These are phyloP conservation scores for Tulasnella sp. DNA, from an alignment of 768 basidiomycete species.

Conservation along the genomic window DNA sequence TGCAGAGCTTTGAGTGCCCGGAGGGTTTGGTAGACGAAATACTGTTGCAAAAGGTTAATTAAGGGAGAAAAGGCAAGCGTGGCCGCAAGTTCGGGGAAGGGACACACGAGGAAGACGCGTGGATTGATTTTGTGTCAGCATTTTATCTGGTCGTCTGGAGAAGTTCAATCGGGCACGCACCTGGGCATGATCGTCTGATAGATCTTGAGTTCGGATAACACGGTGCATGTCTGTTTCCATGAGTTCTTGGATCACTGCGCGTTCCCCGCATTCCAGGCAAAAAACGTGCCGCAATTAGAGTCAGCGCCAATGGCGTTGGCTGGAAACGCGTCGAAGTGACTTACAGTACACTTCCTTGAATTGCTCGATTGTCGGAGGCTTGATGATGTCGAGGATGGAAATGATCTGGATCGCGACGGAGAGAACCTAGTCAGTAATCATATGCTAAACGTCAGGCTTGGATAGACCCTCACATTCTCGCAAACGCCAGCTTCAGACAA, in stretches of 20 bases:
- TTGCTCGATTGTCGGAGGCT: constrained; percentile 56
- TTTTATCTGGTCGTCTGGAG: not conserved
- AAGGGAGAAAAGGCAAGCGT: not conserved
- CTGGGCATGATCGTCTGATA: constrained; percentile 73
- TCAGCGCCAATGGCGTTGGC: not conserved
- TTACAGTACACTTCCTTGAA: constrained; percentile 70
- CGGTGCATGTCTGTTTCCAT: constrained; percentile 94
- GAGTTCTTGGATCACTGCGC: constrained; percentile 32
- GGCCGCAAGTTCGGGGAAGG: not conserved
- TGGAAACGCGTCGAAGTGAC: not conserved
- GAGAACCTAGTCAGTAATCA: constrained; percentile 29
- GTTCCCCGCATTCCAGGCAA: not conserved
- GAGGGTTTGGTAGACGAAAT: constrained; percentile 96
- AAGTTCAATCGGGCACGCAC: not conserved
- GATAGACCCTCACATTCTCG: constrained; percentile 53
- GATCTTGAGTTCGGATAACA: constrained; percentile 87
- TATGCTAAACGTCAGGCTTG: not conserved
- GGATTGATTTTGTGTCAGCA: not conserved
- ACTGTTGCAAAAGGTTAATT: constrained; percentile 44
- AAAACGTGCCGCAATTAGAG: not conserved
- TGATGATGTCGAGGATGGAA: constrained; percentile 86
- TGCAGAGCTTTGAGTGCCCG: constrained; percentile 92
- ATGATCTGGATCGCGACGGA: constrained; percentile 56
- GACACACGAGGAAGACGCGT: not conserved
- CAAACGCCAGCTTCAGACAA: constrained; percentile 79